Conservation (phyloP, 176 grass and related monocot genomes). For the Olyra latifolia region DNA sequence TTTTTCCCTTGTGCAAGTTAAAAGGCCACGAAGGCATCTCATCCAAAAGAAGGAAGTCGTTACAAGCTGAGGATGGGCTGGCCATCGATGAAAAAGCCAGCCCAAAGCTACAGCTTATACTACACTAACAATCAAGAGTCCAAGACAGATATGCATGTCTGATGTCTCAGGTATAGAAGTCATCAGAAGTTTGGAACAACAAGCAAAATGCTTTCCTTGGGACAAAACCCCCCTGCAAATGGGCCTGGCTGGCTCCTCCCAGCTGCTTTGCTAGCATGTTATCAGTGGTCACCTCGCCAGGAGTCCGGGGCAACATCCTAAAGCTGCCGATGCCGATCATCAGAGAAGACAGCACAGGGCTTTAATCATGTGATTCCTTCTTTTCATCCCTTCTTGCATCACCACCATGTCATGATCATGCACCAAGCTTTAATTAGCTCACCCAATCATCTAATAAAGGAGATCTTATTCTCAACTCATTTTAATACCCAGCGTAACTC, state of each 20-base stretch:
- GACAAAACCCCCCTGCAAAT: constrained; percentile 33
- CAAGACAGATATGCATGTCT: not conserved
- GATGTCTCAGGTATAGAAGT: not conserved
- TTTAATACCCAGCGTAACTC: not conserved
- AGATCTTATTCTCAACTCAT: not conserved
- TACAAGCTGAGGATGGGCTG: not conserved
- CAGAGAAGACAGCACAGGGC: constrained; percentile 34
- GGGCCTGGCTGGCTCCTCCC: constrained; percentile 8
- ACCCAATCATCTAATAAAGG: not conserved
- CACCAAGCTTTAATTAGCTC: constrained; percentile 29
- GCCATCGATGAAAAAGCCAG: not conserved
- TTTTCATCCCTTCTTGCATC: constrained; percentile 30
- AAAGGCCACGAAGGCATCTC: not conserved
- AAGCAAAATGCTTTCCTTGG: constrained; percentile 42
- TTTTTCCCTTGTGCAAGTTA: not conserved
- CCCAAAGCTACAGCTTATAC: not conserved
- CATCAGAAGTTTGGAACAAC: constrained; percentile 27
- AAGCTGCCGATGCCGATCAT: constrained; percentile 5
- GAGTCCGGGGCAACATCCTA: constrained; percentile 26
- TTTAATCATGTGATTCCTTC: constrained; percentile 59
- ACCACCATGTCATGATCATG: constrained; percentile 28
- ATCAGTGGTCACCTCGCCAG: not conserved
- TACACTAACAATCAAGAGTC: not conserved
- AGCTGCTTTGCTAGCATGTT: constrained; percentile 26
- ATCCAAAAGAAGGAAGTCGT: not conserved